Evolutionary conservation across 2,329 filamentous ascomycete genomes (phyloP), one percentile per base, ranked within the genome.

Genomic region (Cladosporium sphaerospermum): DNA sequence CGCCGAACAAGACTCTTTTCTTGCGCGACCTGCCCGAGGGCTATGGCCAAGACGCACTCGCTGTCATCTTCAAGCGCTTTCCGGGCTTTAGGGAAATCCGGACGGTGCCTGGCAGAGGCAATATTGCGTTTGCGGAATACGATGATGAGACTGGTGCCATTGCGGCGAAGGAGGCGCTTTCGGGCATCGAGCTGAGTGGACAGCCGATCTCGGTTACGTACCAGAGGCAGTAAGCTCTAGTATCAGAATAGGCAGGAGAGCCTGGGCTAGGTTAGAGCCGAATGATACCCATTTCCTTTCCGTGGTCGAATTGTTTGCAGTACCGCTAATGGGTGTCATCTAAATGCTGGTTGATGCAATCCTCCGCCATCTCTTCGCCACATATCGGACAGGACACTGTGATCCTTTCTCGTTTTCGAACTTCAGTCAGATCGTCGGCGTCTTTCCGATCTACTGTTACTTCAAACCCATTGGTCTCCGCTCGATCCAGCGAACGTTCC

Each of bases 51-150:
- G 90, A 95, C 59, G 81, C 79, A 19, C 80, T 99, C 52, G 86
- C 84, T 0, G 78, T 79, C 32, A 83, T 97, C 57, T 99, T 97
- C 73, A 83, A 84, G 47, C 84, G 87, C 45, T 99, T 95, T 74
- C 88, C 95, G 58, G 92, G 92, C 23, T 96, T 99, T 77, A 86
- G 86, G 67, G 93, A 99, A 75, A 88, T 96, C 43, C 83, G 93
- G 64, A 73, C 89, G 67, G 92, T 97, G 43, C 91, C 92, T 5
- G 88, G 89, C 31, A 79, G 92, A 48, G 85, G 83, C 59, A 89
- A 89, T 3, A 91, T 99, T 69, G 93, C 90, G 0, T 99, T 99
- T 70, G 89, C 96, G 56, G 93, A 99, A 71, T 99, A 97, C 73
- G 89, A 96, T 64, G 84, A 82, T 60, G 90, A 97, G 73, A 80